A percentile compares a stretch with the other conserved stretches of the same genome.
These are phyloP conservation scores for Acanthamoeba royreba DNA, from an alignment of 208 protist genomes.

Conservation along the genomic window DNA sequence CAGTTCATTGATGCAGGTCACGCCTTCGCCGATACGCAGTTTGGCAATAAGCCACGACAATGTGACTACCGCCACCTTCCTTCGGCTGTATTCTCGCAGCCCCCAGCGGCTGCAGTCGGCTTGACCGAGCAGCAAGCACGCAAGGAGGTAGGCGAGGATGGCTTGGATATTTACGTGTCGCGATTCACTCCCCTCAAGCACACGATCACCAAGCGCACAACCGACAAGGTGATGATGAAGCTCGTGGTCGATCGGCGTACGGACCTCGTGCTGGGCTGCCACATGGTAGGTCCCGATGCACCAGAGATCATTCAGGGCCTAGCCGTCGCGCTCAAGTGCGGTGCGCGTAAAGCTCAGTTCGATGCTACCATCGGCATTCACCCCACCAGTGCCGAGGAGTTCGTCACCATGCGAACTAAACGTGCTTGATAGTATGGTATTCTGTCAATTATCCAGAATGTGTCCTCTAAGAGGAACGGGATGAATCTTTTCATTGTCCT, in stretches of 20 bases:
- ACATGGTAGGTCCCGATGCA: slow-evolving; percentile 71
- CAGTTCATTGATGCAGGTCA: not conserved
- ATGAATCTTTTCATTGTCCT: no score
- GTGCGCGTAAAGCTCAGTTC: slow-evolving; percentile 78
- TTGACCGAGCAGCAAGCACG: slow-evolving; percentile 75
- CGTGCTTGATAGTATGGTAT: not conserved
- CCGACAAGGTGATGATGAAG: slow-evolving; percentile 71
- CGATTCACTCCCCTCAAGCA: slow-evolving; percentile 78
- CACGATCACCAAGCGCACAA: slow-evolving; percentile 66
- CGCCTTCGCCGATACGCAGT: slow-evolving; percentile 73
- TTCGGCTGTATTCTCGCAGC: slow-evolving; percentile 82
- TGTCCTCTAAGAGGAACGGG: no score
- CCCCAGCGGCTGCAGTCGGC: slow-evolving; percentile 79
- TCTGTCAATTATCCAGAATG: no score
- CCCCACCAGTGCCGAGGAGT: slow-evolving; percentile 81
- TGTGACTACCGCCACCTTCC: slow-evolving; percentile 77
- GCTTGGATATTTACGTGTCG: slow-evolving; percentile 53
- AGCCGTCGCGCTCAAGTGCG: slow-evolving; percentile 80
- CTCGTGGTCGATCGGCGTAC: slow-evolving; percentile 64
- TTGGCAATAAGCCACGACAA: slow-evolving; percentile 55
- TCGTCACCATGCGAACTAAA: slow-evolving; percentile 75
- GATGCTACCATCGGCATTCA: slow-evolving; percentile 82
- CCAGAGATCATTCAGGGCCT: slow-evolving; percentile 84
- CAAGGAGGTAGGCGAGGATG: slow-evolving; percentile 59
- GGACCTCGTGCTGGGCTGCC: slow-evolving; percentile 72